Percentiles rank a stretch among this genome's conserved stretches.
These are phyloP conservation scores for Trichoderma koningii DNA, from an alignment of 2,329 filamentous ascomycete species.

Conservation along the genomic window DNA sequence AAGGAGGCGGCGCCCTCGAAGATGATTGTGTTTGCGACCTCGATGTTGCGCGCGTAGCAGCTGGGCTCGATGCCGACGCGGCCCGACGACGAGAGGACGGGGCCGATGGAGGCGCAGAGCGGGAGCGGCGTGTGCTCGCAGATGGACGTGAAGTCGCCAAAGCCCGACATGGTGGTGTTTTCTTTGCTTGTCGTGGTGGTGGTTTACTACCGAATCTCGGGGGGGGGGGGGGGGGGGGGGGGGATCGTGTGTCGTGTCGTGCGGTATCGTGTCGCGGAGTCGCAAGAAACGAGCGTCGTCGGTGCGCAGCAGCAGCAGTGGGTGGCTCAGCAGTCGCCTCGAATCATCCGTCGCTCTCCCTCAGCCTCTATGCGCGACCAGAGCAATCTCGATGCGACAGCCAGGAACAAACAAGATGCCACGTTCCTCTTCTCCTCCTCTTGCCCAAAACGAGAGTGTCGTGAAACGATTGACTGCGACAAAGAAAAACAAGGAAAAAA, in stretches of 20 bases:
- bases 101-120: slow-evolving; percentile 82
- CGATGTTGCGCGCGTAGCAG: slow-evolving; percentile 93
- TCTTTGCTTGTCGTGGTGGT: no score
- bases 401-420: background rate
- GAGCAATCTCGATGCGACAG: background rate
- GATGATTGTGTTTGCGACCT: slow-evolving; percentile 97
- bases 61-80: slow-evolving; percentile 79
- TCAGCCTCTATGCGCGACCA: background rate
- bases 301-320: background rate
- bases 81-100: slow-evolving; percentile 66
- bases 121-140: slow-evolving; percentile 85
- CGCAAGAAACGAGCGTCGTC: background rate
- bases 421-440: slow-evolving; percentile 3
- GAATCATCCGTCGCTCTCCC: background rate
- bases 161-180: slow-evolving; percentile 67
- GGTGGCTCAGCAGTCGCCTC: background rate
- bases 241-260: background rate
- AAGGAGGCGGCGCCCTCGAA: slow-evolving; percentile 90
- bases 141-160: slow-evolving; percentile 86
- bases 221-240: no score
- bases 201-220: background rate
- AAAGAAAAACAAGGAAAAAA: background rate
- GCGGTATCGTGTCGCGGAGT: background rate
- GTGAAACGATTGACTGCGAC: slow-evolving; percentile 12
- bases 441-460: slow-evolving; percentile 17